These are phyloP conservation scores for Beta lomatogona DNA, from an alignment of 179 eudicot species.

Conservation along the genomic window DNA sequence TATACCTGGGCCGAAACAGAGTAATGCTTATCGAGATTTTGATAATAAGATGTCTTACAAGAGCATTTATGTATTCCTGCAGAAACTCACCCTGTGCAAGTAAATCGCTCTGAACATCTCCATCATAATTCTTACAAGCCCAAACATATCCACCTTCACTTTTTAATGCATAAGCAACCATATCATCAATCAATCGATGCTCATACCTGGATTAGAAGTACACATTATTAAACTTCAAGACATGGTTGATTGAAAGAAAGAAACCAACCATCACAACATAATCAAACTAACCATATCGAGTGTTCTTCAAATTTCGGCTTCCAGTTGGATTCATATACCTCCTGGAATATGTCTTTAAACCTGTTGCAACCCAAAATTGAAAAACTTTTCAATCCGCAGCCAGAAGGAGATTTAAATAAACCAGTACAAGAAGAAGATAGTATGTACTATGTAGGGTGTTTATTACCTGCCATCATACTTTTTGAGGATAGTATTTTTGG, in stretches of 20 bases:
- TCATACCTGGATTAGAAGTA: slow-evolving; percentile 67
- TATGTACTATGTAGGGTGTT: background rate
- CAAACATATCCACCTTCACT: slow-evolving; percentile 99
- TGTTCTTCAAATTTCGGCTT: slow-evolving; percentile 86
- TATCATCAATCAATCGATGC: slow-evolving; percentile 97
- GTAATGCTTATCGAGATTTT: background rate
- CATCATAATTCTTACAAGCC: slow-evolving; percentile 99
- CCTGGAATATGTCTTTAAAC: slow-evolving; percentile 97
- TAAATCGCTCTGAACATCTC: slow-evolving; percentile 98
- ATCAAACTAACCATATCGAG: slow-evolving; percentile 74
- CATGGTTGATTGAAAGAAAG: background rate
- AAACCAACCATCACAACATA: slow-evolving; percentile 7
- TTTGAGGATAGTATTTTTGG: slow-evolving; percentile 94
- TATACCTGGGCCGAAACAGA: background rate
- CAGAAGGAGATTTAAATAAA: background rate
- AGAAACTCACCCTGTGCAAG: slow-evolving; percentile 85
- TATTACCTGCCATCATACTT: slow-evolving; percentile 97
- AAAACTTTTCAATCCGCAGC: background rate
- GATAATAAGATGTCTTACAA: background rate
- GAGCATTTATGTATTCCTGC: background rate
- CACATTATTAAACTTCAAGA: background rate
- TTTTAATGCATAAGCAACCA: slow-evolving; percentile 96
- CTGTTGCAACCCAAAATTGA: slow-evolving; percentile 36
- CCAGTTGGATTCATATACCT: slow-evolving; percentile 94
- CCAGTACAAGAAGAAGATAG: background rate